phyloP scores from a whole-genome alignment of 768 basidiomycete genomes.

The Suillus subaureus region DNA sequence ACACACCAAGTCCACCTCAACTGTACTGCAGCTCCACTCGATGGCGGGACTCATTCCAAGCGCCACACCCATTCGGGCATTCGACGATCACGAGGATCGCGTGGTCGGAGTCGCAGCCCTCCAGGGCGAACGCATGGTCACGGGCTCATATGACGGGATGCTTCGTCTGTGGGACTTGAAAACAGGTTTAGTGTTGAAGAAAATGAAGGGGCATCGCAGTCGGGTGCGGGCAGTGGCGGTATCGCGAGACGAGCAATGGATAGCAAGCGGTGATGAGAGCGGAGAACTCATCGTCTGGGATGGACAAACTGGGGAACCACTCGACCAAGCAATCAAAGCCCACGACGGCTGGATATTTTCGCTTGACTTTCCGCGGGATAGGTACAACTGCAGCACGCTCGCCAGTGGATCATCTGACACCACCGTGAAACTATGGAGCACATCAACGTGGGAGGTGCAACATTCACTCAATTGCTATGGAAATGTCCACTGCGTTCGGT shows the following conservation, averaged over 20 bases:
- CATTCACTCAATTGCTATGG: too few relatives aligned
- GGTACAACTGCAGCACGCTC: too few relatives aligned
- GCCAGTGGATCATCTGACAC: too few relatives aligned
- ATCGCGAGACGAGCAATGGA: not conserved
- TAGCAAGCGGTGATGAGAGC: not conserved
- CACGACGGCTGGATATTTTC: not conserved
- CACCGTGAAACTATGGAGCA: too few relatives aligned
- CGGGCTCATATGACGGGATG: not conserved
- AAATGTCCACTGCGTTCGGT: too few relatives aligned
- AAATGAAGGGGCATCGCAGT: not conserved
- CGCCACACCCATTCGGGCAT: not conserved
- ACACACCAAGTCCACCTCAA: not conserved
- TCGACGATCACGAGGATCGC: not conserved
- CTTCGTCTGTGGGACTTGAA: not conserved
- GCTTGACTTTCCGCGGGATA: too few relatives aligned
- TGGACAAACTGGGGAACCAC: not conserved
- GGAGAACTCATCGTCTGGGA: not conserved
- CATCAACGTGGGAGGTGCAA: too few relatives aligned
- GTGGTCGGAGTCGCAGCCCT: not conserved
- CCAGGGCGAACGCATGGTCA: not conserved
- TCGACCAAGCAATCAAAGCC: not conserved
- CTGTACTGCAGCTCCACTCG: not conserved
- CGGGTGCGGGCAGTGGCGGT: not conserved
- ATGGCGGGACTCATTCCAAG: not conserved
- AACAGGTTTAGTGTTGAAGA: not conserved